These are phyloP conservation scores for Lichtheimia ornata DNA, from an alignment of 371 early-diverging fungal species.

Conservation along the genomic window DNA sequence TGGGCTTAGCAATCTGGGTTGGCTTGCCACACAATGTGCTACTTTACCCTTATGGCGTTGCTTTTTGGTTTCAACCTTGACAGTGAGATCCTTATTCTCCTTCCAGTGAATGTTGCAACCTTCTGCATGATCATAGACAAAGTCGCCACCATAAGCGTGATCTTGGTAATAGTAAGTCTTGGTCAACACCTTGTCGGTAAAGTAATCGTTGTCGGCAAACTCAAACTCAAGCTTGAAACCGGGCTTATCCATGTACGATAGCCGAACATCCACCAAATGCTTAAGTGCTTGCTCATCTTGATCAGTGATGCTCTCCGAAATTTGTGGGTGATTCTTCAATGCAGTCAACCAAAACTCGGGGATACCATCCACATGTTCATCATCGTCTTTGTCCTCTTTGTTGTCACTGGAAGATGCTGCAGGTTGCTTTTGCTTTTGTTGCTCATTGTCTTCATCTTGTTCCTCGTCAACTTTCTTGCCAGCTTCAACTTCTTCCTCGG, in stretches of 20 bases:
- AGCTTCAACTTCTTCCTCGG: slow-evolving; percentile 76
- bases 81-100: slow-evolving; percentile 90
- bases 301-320: slow-evolving; percentile 84
- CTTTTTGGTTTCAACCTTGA: slow-evolving; percentile 92
- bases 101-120: slow-evolving; percentile 93
- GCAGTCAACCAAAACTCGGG: slow-evolving; percentile 95
- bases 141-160: slow-evolving; percentile 70
- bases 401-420: slow-evolving; percentile 33
- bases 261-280: slow-evolving; percentile 82
- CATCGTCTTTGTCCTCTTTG: slow-evolving; percentile 44
- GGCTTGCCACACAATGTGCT: not conserved
- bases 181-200: slow-evolving; percentile 80
- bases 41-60: slow-evolving; percentile 92
- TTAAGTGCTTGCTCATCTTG: slow-evolving; percentile 86
- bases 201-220: slow-evolving; percentile 87
- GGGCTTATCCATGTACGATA: slow-evolving; percentile 79
- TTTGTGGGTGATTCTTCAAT: slow-evolving; percentile 81
- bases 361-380: slow-evolving; percentile 44
- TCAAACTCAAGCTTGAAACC: slow-evolving; percentile 95
- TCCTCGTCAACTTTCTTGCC: slow-evolving; percentile 65
- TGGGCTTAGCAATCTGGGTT: not conserved
- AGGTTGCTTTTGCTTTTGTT: slow-evolving; percentile 20
- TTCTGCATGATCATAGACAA: slow-evolving; percentile 89
- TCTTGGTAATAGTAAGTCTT: slow-evolving; percentile 92
- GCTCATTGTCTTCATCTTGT: slow-evolving; percentile 42